Base-by-base conservation (phyloP, 345 rosid species). In the Hirschfeldia incana region DNA sequence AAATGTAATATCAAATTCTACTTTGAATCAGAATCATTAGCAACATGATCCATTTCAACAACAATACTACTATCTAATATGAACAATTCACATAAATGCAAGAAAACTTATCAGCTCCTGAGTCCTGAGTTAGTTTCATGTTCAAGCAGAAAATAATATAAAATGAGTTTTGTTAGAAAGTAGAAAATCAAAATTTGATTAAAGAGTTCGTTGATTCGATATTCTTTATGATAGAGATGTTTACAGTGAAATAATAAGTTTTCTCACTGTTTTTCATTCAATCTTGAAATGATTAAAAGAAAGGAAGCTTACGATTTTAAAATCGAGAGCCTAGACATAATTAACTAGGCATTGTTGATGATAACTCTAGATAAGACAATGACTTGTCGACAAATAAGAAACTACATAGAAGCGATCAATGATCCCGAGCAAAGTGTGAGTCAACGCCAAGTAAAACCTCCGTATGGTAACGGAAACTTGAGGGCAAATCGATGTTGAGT, bases 371-470 rank as follows among this genome's bases (percentile, higher is more conserved):
- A n/a, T 69, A 42, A 44, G 73, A 60, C 10, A 76, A 61, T 27
- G 69, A 69, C 17, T 17, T 0, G 61, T 15, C 2, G 27, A 63
- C 5, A 57, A 57, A 57, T 15, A 28, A 16, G 0, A 55, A 65
- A 71, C 10, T 29, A 55, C 28, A 12, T 78, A 74, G 67, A 80
- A 80, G 16, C 83, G 79, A 69, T 80, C 78, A 63, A 74, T 30
- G 60, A 80, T 80, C 75, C 75, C 69, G 32, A 80, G 75, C 21
- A 74, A 28, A 80, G 78, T 9, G 69, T 74, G 70, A 69, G 75
- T 80, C 66, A 74, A 80, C 32, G 61, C 78, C 83, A 80, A 80
- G 75, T 74, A 80, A 80, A 53, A 74, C 66, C 36, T 68, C 51
- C 6, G 34, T 49, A 37, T 79, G 58, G 65, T 67, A 61, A 67